Evolutionary conservation across 164 flowering plant genomes (phyloP), one percentile per base, ranked within the genome.

Genomic region (Brasenia schreberi): DNA sequence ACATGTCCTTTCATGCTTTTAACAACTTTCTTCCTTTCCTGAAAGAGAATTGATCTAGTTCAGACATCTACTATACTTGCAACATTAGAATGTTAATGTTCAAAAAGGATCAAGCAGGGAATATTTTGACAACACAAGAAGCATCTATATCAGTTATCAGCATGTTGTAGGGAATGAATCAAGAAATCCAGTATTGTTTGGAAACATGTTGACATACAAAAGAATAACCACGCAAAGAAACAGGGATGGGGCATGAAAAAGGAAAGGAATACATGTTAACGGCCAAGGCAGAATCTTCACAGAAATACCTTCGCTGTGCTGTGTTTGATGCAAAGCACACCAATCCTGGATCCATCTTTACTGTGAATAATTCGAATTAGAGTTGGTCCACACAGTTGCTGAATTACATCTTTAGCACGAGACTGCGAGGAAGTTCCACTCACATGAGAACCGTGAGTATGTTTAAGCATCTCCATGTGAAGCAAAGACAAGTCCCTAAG

Each of bases 21-120:
- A 71, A 94, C 78, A 69, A 91, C 83, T 75, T 89, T 91, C 79
- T 94, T 94, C 68, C 97, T 80, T 69, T 90, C 99, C 97, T 94
- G 70, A 62, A 74, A 65, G 1, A 65, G 65, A 62, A 45, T n/a
- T 1, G 1, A 60, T n/a, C 7, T 9, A 60, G 17, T 60, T 60
- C n/a, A 17, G 62, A 19, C n/a, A 60, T 7, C 62, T n/a, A 60
- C 5, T 17, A 53, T 14, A 19, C 62, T 19, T 9, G n/a, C n/a
- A 7, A n/a, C 27, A 19, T 60, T n/a, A 19, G n/a, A 60, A 60
- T n/a, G 62, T 7, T 60, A n/a, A 19, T 17, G n/a, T 7, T 53
- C 59, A 53, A 53, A 53, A 9, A 53, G n/a, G n/a, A n/a, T n/a
- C n/a, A n/a, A n/a, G n/a, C n/a, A n/a, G n/a, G n/a, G n/a, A n/a